phyloP scores from a whole-genome alignment of 345 rosid species.

The Rhodomyrtus tomentosa region DNA sequence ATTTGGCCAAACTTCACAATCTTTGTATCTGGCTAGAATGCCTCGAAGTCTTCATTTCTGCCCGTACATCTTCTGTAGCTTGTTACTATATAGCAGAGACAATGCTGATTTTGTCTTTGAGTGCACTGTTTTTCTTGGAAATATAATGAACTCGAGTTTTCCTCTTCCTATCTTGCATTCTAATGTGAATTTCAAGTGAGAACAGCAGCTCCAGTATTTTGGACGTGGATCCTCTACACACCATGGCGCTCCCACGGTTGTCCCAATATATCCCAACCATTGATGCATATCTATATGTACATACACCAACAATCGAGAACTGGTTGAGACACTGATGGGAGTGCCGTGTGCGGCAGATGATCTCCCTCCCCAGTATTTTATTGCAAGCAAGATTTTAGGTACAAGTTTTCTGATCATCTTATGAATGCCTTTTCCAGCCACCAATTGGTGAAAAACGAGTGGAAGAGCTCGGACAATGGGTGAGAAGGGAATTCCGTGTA shows the following conservation, averaged over 20 bases:
- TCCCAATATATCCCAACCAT: not conserved
- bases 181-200: not conserved
- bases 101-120: not conserved
- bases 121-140: not conserved
- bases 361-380: not conserved
- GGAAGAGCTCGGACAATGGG: conserved; percentile 76
- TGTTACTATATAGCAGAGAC: not conserved
- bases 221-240: not conserved
- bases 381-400: not conserved
- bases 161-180: not conserved
- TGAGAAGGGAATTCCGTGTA: conserved; percentile 48
- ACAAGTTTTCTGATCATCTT: not conserved
- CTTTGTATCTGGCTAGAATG: not conserved
- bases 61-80: not conserved
- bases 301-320: not conserved
- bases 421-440: conserved; percentile 35
- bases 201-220: not conserved
- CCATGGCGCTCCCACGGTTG: not conserved
- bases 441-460: conserved; percentile 76
- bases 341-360: not conserved
- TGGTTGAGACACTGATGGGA: not conserved
- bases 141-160: not conserved
- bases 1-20: not conserved
- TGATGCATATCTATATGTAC: not conserved
- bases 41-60: not conserved